Conservation (phyloP, 2,329 filamentous ascomycete species). For the Cladobotryum mycophilum region DNA sequence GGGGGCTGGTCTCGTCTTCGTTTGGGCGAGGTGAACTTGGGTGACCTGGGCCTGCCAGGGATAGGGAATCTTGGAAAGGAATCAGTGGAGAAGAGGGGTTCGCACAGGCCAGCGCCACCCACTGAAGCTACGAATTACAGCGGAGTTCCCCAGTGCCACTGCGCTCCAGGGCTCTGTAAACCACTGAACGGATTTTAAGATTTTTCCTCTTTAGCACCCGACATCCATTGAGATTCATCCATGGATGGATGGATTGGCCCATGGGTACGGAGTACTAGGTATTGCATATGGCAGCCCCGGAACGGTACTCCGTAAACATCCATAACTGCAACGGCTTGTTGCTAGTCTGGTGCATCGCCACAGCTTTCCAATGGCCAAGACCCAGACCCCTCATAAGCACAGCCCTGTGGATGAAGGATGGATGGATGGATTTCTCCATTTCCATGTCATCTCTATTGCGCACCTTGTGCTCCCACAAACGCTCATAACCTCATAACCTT, state of each 20-base stretch:
- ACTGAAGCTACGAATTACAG: neutral
- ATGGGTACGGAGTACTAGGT: too few species aligned
- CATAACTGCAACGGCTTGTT: neutral
- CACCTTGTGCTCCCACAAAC: neutral
- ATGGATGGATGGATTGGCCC: too few species aligned
- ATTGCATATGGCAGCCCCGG: too few species aligned
- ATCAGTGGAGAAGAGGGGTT: slow-evolving; percentile 1
- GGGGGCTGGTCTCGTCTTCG: neutral
- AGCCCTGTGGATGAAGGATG: neutral
- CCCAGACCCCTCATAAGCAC: neutral
- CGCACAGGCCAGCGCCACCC: neutral
- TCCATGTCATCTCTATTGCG: too few species aligned
- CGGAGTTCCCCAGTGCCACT: neutral
- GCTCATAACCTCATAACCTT: neutral
- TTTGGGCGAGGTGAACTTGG: too few species aligned
- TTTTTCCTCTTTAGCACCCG: too few species aligned
- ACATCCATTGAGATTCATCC: too few species aligned
- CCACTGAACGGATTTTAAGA: too few species aligned
- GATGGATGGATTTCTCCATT: too few species aligned
- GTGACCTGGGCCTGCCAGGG: too few species aligned
- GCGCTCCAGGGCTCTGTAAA: neutral
- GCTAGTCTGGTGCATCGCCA: neutral
- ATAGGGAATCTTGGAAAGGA: neutral
- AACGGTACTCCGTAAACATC: neutral
- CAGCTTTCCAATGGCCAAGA: neutral